A percentile compares a stretch with the other conserved stretches of the same genome.
phyloP scores from a whole-genome alignment of 2,329 filamentous ascomycete species.

The Ophiocordyceps camponoti-saundersi region DNA sequence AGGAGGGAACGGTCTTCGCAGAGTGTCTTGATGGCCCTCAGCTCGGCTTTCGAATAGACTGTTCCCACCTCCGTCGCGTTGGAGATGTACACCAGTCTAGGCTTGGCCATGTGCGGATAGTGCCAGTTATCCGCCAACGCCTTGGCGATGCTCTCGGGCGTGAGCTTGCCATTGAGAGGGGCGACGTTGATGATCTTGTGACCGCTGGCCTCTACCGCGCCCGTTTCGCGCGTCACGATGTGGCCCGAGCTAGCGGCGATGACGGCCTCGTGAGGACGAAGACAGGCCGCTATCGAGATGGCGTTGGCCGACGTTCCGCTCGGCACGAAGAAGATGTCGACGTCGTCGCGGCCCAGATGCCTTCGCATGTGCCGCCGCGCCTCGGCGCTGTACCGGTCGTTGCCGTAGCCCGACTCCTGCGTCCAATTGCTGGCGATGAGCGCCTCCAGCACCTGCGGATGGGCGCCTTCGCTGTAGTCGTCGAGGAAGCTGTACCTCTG shows the following conservation, averaged over 20 bases:
- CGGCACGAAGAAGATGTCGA: slow-evolving; percentile 32
- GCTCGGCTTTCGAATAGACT: slow-evolving; percentile 24
- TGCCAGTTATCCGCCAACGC: slow-evolving; percentile 30
- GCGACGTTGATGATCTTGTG: slow-evolving; percentile 33
- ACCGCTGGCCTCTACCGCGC: slow-evolving; percentile 31
- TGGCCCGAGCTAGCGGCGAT: slow-evolving; percentile 31
- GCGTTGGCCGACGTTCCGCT: slow-evolving; percentile 34
- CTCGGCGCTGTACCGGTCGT: slow-evolving; percentile 23
- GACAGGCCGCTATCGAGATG: slow-evolving; percentile 32
- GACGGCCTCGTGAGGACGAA: slow-evolving; percentile 31
- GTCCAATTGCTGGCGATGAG: slow-evolving; percentile 24
- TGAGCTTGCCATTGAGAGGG: slow-evolving; percentile 28
- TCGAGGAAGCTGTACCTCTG: slow-evolving; percentile 28
- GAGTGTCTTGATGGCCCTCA: slow-evolving; percentile 21
- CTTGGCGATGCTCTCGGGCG: slow-evolving; percentile 20
- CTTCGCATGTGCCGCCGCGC: slow-evolving; percentile 23
- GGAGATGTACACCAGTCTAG: slow-evolving; percentile 32
- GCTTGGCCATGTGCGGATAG: slow-evolving; percentile 33
- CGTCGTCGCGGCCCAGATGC: slow-evolving; percentile 18
- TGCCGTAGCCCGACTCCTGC: slow-evolving; percentile 29
- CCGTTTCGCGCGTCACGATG: slow-evolving; percentile 30
- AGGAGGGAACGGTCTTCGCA: slow-evolving; percentile 24
- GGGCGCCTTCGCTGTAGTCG: slow-evolving; percentile 34
- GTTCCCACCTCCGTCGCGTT: slow-evolving; percentile 34
- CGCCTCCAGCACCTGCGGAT: slow-evolving; percentile 29